These are phyloP conservation scores for Penicillium longicatenatum DNA, from an alignment of 495 filamentous ascomycete genomes.

Conservation along the genomic window DNA sequence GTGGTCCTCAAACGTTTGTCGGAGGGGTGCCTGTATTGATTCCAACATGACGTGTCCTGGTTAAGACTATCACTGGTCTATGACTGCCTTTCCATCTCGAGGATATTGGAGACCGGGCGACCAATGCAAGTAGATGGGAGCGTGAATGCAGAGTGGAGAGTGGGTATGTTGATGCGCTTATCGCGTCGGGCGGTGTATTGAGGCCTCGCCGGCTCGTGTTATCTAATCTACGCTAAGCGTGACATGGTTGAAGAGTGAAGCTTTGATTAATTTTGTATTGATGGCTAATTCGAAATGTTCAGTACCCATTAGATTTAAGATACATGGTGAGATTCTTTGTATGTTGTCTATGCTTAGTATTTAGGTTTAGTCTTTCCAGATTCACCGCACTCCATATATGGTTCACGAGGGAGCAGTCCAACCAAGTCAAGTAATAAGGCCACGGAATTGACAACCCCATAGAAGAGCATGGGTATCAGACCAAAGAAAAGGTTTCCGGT, in stretches of 20 bases:
- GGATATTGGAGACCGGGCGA: not conserved
- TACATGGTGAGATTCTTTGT: not conserved
- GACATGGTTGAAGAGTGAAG: too few species aligned
- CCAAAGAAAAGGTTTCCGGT: slow-evolving; percentile 20
- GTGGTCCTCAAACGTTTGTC: not conserved
- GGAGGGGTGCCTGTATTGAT: not conserved
- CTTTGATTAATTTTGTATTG: not conserved
- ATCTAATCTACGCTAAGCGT: not conserved
- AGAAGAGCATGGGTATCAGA: slow-evolving; percentile 17
- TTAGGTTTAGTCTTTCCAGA: not conserved
- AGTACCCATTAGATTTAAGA: not conserved
- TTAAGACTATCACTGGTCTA: not conserved
- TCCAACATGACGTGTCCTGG: not conserved
- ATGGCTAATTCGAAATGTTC: not conserved
- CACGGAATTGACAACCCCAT: slow-evolving; percentile 15
- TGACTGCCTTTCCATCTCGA: not conserved
- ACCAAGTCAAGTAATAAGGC: slow-evolving; percentile 11
- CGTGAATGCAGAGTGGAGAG: not conserved
- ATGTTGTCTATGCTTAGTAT: not conserved
- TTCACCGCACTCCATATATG: not conserved
- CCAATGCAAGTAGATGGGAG: not conserved
- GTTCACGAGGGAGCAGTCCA: slow-evolving; percentile 8
- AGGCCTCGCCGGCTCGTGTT: not conserved
- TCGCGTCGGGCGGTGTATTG: not conserved
- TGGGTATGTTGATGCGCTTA: not conserved